Evolutionary conservation across 495 filamentous ascomycete species (phyloP), one percentile per base, ranked within the genome.

Genomic region (Penicillium chermesinum): DNA sequence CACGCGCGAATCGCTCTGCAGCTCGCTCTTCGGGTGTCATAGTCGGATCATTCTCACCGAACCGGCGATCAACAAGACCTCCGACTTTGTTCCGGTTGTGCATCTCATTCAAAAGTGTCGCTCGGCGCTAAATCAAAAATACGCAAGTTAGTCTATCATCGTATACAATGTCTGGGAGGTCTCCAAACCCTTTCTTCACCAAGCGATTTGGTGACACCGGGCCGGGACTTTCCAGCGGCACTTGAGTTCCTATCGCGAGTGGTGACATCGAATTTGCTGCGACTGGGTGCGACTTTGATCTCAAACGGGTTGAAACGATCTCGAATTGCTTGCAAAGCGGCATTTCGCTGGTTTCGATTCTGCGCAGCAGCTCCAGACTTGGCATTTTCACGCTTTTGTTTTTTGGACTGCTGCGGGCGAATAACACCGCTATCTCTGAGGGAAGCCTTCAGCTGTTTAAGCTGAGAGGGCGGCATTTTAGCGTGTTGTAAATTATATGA

Each of bases 261-360:
- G 13, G 79, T 89, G 2, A 80, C 79, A 33, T 89, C 82, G 54
- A 91, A 91, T 59, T 95, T 96, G 54, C 74, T 77, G 1, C 81
- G 80, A 21, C 79, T 72, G 0, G 79, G 69, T 18, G 81, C 77
- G 9, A 78, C 77, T 66, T 93, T 89, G 63, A 94, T 78, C 64
- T 98, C 93, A 65, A 97, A 98, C 2, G 93, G 93, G 67, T 96
- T 97, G 80, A 96, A 96, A 54, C 88, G 81, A 49, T 96, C 90
- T 53, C 93, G 85, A 61, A 97, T 96, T 41, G 78, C 78, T 57
- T 87, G 78, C 43, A 98, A 73, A 12, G 86, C 87, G 36, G 79
- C 80, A 55, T 82, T 79, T 45, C 84, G 78, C 65, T 88, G 79
- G n/a, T 85, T 78, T 53, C 86, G 83, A 53, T 87, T 81, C 52